These are phyloP conservation scores for Coprinopsis sp. DNA, from an alignment of 768 basidiomycete species.

Conservation along the genomic window DNA sequence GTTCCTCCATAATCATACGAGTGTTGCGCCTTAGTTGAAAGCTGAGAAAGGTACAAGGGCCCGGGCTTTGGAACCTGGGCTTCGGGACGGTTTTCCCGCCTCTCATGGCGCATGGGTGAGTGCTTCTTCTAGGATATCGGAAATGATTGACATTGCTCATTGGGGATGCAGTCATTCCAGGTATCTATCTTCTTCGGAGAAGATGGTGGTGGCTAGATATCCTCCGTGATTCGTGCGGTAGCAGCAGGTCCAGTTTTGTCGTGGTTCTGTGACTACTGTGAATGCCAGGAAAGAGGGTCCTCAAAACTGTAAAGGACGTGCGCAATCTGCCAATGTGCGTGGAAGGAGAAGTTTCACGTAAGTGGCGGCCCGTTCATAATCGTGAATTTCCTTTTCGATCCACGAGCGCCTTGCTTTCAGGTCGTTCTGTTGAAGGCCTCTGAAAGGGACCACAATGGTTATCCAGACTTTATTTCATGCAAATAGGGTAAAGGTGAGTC, in stretches of 20 bases:
- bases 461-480: neutral
- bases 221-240: too few species aligned
- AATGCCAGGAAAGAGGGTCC: too few species aligned
- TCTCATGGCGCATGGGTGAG: neutral
- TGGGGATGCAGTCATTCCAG: neutral
- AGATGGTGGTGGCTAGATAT: neutral
- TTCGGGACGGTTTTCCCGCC: neutral
- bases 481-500: neutral
- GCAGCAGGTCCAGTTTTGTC: too few species aligned
- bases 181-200: too few species aligned
- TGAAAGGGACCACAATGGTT: neutral
- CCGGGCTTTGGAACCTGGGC: neutral
- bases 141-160: neutral
- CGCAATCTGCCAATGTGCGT: too few species aligned
- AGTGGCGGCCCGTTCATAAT: conserved; percentile 1
- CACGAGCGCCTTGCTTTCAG: neutral
- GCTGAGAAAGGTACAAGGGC: too few species aligned
- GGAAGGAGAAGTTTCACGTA: too few species aligned
- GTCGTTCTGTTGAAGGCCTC: neutral
- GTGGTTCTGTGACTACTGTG: too few species aligned
- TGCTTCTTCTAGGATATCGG: neutral
- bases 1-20: too few species aligned
- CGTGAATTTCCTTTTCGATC: neutral
- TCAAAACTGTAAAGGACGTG: too few species aligned
- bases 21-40: too few species aligned